A percentile compares a stretch with the other conserved stretches of the same genome.
These are phyloP conservation scores for Hymenotorrendiella dingleyae DNA, from an alignment of 2,329 filamentous ascomycete genomes.

Conservation along the genomic window DNA sequence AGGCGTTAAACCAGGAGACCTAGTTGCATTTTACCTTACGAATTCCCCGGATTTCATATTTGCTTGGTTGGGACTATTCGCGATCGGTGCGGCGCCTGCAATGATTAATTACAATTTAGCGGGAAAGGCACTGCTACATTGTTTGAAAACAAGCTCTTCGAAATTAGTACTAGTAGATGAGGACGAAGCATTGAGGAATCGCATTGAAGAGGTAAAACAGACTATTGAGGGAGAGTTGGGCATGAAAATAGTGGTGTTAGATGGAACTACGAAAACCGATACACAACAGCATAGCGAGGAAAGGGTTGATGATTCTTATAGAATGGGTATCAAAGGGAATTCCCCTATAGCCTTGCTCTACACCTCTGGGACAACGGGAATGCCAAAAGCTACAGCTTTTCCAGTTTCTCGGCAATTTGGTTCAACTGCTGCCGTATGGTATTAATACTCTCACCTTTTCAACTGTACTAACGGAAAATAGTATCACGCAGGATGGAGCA, in stretches of 20 bases:
- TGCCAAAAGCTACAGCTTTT: slow-evolving; percentile 66
- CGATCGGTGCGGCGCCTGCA: slow-evolving; percentile 62
- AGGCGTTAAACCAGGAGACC: slow-evolving; percentile 52
- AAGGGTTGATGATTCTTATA: slow-evolving; percentile 49
- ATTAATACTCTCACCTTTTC: neutral
- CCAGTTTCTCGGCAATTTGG: slow-evolving; percentile 40
- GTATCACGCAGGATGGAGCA: slow-evolving; percentile 9
- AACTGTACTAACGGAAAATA: neutral
- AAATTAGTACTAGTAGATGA: slow-evolving; percentile 54
- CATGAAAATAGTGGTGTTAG: slow-evolving; percentile 51
- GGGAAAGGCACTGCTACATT: slow-evolving; percentile 59
- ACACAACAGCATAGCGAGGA: slow-evolving; percentile 42
- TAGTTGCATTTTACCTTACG: slow-evolving; percentile 61
- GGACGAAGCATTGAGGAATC: slow-evolving; percentile 44
- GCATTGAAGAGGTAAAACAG: slow-evolving; percentile 51
- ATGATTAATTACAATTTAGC: slow-evolving; percentile 67
- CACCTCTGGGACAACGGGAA: slow-evolving; percentile 69
- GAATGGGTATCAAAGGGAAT: slow-evolving; percentile 42
- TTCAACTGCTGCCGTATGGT: neutral
- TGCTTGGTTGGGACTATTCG: slow-evolving; percentile 57
- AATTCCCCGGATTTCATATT: slow-evolving; percentile 65
- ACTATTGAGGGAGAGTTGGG: slow-evolving; percentile 42
- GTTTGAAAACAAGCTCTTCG: slow-evolving; percentile 51
- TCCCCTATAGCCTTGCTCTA: slow-evolving; percentile 63
- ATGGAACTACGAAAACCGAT: slow-evolving; percentile 40